Evolutionary conservation across 257 asterid genomes (phyloP), one percentile per base, ranked within the genome.

Genomic region (Verbascum thapsus): DNA sequence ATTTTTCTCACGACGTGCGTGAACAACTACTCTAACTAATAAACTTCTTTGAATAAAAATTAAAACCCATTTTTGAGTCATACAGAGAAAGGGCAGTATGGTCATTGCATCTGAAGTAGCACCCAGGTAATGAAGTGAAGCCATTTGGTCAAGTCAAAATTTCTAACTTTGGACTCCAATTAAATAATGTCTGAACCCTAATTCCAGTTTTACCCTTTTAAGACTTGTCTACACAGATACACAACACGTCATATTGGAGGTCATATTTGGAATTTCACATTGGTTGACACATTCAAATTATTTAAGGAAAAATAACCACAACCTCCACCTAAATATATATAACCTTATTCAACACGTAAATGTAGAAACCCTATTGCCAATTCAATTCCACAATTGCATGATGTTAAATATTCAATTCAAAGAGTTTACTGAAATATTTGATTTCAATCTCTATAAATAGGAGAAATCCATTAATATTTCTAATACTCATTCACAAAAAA

Each of bases 111-210:
- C 7, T 49, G 4, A 2, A 13, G 1, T 20, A 12, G 19, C 32
- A 50, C 19, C n/a, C 35, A 13, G 19, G 12, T 16, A n/a, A 0
- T 9, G 13, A 0, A 19, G 9, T 7, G 9, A 17, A 7, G 7
- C 13, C 52, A n/a, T n/a, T 2, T 38, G 19, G 58, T 53, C 58
- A 53, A 53, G 12, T 53, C 58, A 53, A 53, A 26, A 53, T 53
- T 53, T 26, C 10, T 10, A 51, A 51, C 26, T 1, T 51, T 22
- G 20, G 57, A 51, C 57, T 23, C 17, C 8, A 19, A 22, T 35
- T 19, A 51, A 51, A 20, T 51, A 19, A 10, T 9, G 26, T 5
- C 57, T n/a, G n/a, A 13, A 19, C 23, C 11, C 18, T 11, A 19
- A 23, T 16, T 23, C 58, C 58, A 53, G 32, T 1, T 5, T 10